phyloP scores from a whole-genome alignment of 2,329 filamentous ascomycete genomes.

The Sarocladium brachiariae region DNA sequence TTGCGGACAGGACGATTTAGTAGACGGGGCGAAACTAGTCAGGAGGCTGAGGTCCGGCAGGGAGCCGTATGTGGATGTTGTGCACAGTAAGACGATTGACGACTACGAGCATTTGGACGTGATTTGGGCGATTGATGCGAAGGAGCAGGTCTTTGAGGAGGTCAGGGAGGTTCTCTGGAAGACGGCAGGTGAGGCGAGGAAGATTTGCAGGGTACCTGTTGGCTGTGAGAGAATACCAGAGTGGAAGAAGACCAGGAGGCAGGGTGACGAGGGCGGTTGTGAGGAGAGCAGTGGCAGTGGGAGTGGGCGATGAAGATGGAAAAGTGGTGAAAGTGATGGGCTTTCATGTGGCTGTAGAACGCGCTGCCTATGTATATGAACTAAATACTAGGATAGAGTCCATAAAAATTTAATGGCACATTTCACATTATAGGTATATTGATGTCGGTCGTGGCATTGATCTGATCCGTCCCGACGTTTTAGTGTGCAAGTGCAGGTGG shows the following conservation, averaged over 20 bases:
- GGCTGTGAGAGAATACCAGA: conserved; percentile 50
- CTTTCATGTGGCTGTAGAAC: too few relatives aligned
- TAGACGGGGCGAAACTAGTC: conserved; percentile 72
- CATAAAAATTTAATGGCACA: too few relatives aligned
- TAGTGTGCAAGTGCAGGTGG: background rate
- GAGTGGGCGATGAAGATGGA: conserved; percentile 11
- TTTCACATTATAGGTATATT: too few relatives aligned
- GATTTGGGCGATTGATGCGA: conserved; percentile 86
- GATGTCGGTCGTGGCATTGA: too few relatives aligned
- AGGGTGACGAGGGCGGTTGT: background rate
- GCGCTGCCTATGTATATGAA: too few relatives aligned
- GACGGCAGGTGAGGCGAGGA: conserved; percentile 49
- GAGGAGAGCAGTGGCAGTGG: conserved; percentile 1
- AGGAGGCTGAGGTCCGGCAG: conserved; percentile 66
- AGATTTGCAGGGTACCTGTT: conserved; percentile 54
- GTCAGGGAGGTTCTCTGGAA: conserved; percentile 78
- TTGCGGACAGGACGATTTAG: conserved; percentile 72
- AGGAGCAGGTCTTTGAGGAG: conserved; percentile 76
- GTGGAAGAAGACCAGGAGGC: conserved; percentile 25
- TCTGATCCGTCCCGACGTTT: too few relatives aligned
- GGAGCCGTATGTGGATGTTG: conserved; percentile 74
- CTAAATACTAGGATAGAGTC: too few relatives aligned
- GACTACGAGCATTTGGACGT: conserved; percentile 93
- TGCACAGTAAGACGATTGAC: conserved; percentile 75
- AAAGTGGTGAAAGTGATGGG: background rate